Conservation (phyloP, 306 rosid genomes). For the Quercus wislizeni region DNA sequence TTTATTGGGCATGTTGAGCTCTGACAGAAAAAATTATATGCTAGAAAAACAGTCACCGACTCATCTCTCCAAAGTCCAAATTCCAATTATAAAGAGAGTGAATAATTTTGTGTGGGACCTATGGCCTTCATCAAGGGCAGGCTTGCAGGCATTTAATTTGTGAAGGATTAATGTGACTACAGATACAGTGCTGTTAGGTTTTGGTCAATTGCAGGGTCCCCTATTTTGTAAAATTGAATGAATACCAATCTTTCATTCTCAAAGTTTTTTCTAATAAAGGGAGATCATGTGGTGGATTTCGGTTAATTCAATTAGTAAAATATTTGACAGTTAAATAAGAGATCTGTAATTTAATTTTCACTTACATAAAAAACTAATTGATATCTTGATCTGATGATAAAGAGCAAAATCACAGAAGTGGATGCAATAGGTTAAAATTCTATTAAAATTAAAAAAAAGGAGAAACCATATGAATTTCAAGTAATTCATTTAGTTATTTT, state of each 20-base stretch:
- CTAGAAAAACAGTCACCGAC: no score
- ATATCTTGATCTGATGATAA: rapidly evolving
- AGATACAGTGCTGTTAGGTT: background rate
- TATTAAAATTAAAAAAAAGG: no score
- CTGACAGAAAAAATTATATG: no score
- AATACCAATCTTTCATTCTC: background rate
- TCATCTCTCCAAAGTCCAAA: background rate
- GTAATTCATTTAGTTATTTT: no score
- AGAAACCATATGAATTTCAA: no score
- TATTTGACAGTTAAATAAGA: no score
- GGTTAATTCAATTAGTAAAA: no score
- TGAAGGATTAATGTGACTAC: background rate
- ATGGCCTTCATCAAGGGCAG: no score
- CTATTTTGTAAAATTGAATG: background rate
- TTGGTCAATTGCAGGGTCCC: background rate
- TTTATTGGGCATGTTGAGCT: no score
- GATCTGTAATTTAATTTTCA: rapidly evolving
- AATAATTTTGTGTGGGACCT: background rate
- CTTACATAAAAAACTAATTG: rapidly evolving
- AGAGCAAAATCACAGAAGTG: no score
- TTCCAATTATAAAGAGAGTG: background rate
- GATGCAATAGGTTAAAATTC: rapidly evolving
- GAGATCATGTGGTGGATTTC: rapidly evolving
- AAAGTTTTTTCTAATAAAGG: background rate
- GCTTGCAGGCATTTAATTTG: background rate